Evolutionary conservation across 345 rosid genomes (phyloP), one percentile per base, ranked within the genome.

Genomic region (Euphorbia peplus): DNA sequence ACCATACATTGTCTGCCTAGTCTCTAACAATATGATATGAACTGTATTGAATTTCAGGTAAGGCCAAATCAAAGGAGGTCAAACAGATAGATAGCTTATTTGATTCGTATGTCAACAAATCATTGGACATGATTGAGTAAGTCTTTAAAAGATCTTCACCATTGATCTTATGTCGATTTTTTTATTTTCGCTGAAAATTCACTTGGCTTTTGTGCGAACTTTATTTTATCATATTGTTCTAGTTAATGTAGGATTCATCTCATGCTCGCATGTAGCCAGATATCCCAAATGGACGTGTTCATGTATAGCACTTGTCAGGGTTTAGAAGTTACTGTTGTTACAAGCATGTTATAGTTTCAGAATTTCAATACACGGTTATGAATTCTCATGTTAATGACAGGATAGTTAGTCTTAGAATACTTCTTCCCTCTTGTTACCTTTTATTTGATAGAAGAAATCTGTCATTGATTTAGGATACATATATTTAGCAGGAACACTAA

Each of bases 91-190:
- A 74, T 65, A 25, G n/a, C 44, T 52, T 82, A 51, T 85, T 82
- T 61, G 59, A 64, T 69, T 26, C 68, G 42, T 85, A 85, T 68
- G 86, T 81, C 3, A 80, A 82, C 57, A 63, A 50, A 47, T 72
- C 80, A 19, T 53, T 51, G 11, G 83, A 79, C 32, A 58, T 80
- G 73, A 85, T 85, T 56, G 86, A 80, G 88, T 85, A 76, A 78
- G 86, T 75, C 57, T 56, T 50, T 16, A 32, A 5, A 28, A 32
- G 18, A 8, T 0, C 7, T 10, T 32, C n/a, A 32, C 37, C 7
- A 48, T 50, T 35, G 50, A 26, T 42, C 22, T 0, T 7, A 18
- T 0, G 2, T 50, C 19, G 14, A 3, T 55, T 35, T 5, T 72
- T 8, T 13, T 41, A 18, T 30, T 25, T 46, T 48, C 18, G 52